Percentiles rank a stretch among this genome's conserved stretches.
These are phyloP conservation scores for Kazachstania bromeliacearum DNA, from an alignment of 805 yeast species.

Conservation along the genomic window DNA sequence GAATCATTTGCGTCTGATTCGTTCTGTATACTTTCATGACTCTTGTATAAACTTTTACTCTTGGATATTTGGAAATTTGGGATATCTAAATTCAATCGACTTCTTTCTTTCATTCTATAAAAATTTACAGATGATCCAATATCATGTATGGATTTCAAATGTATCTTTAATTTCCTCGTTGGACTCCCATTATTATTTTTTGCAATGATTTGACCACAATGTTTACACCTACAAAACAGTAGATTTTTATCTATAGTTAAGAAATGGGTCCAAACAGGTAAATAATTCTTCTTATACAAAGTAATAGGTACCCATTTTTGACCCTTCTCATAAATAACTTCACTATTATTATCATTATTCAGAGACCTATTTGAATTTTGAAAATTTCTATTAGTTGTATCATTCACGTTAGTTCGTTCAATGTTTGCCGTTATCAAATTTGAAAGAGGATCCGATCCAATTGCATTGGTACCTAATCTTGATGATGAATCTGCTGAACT, in stretches of 20 bases:
- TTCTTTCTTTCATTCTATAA: not conserved
- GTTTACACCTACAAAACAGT: constrained; percentile 9
- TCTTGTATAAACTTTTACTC: not conserved
- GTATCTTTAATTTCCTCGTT: constrained; percentile 4
- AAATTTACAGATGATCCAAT: not conserved
- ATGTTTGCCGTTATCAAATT: too few relatives aligned
- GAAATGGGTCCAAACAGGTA: constrained; percentile 11
- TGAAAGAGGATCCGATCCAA: too few relatives aligned
- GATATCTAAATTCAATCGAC: not conserved
- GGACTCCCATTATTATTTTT: not conserved
- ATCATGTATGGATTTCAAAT: constrained; percentile 6
- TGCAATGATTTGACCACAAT: constrained; percentile 6
- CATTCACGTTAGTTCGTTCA: too few relatives aligned
- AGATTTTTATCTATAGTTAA: constrained; percentile 5
- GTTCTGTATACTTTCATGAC: not conserved
- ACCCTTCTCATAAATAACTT: constrained; percentile 2
- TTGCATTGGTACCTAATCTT: too few relatives aligned
- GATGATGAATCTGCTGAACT: too few relatives aligned
- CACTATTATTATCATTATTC: too few relatives aligned
- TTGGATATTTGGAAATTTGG: not conserved
- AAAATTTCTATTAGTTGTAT: too few relatives aligned
- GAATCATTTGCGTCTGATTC: not conserved
- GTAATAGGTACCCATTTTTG: constrained; percentile 10
- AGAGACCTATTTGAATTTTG: too few relatives aligned
- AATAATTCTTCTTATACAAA: constrained; percentile 3